phyloP scores from a whole-genome alignment of 2,329 filamentous ascomycete genomes.

The Colletotrichum truncatum region DNA sequence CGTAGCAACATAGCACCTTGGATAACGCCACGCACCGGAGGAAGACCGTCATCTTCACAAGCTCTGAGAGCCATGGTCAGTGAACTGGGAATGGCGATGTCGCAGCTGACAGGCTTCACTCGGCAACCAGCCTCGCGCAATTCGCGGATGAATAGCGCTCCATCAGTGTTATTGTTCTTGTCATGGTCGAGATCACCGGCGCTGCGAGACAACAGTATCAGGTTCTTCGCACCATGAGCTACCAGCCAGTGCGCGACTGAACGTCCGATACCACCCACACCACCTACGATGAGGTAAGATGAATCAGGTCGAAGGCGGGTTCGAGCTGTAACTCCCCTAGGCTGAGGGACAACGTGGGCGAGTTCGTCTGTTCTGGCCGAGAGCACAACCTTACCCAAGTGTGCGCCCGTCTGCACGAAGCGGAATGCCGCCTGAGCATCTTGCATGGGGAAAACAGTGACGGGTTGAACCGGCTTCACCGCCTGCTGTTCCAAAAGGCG shows the following conservation, averaged over 20 bases:
- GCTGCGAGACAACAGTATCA: constrained; percentile 40
- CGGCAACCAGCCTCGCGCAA: constrained; percentile 30
- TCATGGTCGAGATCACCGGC: constrained; percentile 30
- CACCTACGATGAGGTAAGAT: constrained; percentile 12
- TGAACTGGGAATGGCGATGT: no score
- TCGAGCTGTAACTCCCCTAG: no score
- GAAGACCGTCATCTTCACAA: not conserved
- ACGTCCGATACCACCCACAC: constrained; percentile 37
- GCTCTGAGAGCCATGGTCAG: not conserved
- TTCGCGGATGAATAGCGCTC: no score
- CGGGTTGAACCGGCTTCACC: constrained; percentile 25
- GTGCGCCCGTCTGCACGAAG: constrained; percentile 45
- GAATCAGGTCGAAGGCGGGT: not conserved
- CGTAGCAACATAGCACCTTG: constrained; percentile 51
- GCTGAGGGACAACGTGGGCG: no score
- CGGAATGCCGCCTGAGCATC: constrained; percentile 43
- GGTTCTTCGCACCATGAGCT: constrained; percentile 35
- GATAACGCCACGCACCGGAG: constrained; percentile 4
- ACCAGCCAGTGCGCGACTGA: constrained; percentile 34
- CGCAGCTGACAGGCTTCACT: no score
- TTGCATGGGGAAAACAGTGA: constrained; percentile 35
- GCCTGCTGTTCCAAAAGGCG: not conserved
- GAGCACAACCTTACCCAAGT: constrained; percentile 47
- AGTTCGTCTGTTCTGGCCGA: not conserved
- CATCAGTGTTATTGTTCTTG: no score